Evolutionary conservation across 169 alveolate species (phyloP).

Genomic region (Eimeria maxima): DNA sequence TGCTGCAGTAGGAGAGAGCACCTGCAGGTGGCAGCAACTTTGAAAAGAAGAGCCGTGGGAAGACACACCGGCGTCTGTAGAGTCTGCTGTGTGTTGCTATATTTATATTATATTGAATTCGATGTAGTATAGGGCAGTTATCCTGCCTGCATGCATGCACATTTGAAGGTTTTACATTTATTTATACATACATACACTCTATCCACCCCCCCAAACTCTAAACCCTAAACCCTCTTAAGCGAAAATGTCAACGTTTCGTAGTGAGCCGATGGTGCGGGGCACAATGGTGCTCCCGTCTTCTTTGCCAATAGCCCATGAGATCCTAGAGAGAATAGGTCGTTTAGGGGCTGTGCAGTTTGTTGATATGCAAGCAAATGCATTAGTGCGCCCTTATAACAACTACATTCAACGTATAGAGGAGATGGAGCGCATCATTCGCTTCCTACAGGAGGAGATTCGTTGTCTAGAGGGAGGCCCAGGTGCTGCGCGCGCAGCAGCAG

Average conservation of each 20-base stretch:
- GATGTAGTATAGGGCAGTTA: too few relatives aligned
- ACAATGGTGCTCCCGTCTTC: conserved; percentile 95
- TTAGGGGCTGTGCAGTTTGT: conserved; percentile 92
- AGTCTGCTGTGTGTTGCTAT: too few relatives aligned
- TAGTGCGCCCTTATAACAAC: conserved; percentile 94
- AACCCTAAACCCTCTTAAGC: too few relatives aligned
- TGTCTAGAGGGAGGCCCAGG: conserved; percentile 57
- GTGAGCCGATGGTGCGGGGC: conserved; percentile 95
- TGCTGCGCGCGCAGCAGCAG: conserved; percentile 44
- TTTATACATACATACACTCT: too few relatives aligned
- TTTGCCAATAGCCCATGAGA: conserved; percentile 91
- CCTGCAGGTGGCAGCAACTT: too few relatives aligned
- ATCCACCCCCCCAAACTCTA: too few relatives aligned
- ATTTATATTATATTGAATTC: too few relatives aligned
- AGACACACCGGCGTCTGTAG: too few relatives aligned
- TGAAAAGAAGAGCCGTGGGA: too few relatives aligned
- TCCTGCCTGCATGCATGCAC: too few relatives aligned
- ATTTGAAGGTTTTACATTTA: too few relatives aligned
- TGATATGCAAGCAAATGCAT: conserved; percentile 90
- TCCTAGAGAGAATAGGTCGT: conserved; percentile 92
- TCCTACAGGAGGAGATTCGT: conserved; percentile 75
- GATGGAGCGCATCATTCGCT: conserved; percentile 90
- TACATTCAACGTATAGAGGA: conserved; percentile 95
- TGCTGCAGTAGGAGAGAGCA: too few relatives aligned
- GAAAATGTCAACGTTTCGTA: conserved; percentile 77